Percentiles rank a stretch among this genome's conserved stretches.
Conservation (phyloP, 768 basidiomycete genomes). For the Kwoniella sp. region DNA sequence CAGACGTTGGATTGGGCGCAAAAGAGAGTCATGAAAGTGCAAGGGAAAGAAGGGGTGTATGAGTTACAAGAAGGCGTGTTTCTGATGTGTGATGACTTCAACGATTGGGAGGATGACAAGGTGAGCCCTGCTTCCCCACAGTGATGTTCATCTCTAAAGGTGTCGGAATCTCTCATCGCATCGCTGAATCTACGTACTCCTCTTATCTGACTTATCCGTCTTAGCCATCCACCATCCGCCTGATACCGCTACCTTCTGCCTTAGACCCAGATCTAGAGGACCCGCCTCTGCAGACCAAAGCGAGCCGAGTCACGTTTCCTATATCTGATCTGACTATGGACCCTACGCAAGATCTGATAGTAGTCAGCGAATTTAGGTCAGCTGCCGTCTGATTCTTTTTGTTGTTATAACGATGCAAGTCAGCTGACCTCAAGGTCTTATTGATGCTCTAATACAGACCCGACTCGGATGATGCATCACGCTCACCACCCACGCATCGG, state of each 20-base stretch:
- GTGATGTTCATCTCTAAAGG: too few relatives aligned
- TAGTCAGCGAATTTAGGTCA: slow-evolving; percentile 59
- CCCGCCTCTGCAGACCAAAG: slow-evolving; percentile 28
- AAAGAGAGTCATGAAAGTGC: slow-evolving; percentile 27
- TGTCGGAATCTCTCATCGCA: too few relatives aligned
- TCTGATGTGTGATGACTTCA: slow-evolving; percentile 47
- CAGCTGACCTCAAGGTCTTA: not conserved
- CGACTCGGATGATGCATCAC: slow-evolving; percentile 3
- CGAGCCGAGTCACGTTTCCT: slow-evolving; percentile 36
- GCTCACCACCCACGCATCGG: slow-evolving; percentile 37
- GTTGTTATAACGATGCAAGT: slow-evolving; percentile 41
- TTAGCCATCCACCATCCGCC: slow-evolving; percentile 40
- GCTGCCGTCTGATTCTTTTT: slow-evolving; percentile 46
- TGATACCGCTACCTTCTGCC: slow-evolving; percentile 48
- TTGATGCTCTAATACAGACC: slow-evolving; percentile 22
- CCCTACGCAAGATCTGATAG: slow-evolving; percentile 66
- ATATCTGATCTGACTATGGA: slow-evolving; percentile 61
- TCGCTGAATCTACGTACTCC: too few relatives aligned
- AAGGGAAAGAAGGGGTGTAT: slow-evolving; percentile 48
- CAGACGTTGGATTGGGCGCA: slow-evolving; percentile 24
- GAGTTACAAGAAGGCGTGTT: slow-evolving; percentile 55
- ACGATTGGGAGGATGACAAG: slow-evolving; percentile 26
- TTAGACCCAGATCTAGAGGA: slow-evolving; percentile 38
- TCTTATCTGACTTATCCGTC: too few relatives aligned
- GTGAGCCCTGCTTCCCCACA: slow-evolving; percentile 28